Base-by-base conservation (phyloP, 2,329 filamentous ascomycete species). In the Aspergillus hiratsukae region DNA sequence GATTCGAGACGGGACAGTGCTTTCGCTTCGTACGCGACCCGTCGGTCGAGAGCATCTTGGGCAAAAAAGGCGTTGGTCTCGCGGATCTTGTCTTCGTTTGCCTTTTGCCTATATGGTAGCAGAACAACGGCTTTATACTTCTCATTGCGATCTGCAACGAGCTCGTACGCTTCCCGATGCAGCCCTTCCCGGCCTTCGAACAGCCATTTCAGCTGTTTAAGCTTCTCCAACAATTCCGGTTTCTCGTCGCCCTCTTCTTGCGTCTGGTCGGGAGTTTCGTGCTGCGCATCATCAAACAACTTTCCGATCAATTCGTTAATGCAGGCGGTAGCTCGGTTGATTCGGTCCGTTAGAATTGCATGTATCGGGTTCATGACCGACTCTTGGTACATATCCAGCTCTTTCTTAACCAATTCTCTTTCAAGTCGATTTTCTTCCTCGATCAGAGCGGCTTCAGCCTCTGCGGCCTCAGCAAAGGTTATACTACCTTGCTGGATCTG, bases 221-320 rank as follows among this genome's bases (percentile, higher is more conserved):
- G 81, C 74, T 96, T 96, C 73, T 99, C 94, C 2, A 97, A 79
- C 0, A 97, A 81, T 73, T 99, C 94, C 0, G 94, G 94, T 69
- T 92, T 87, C 71, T 97, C 93, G 64, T 97, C 93, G 19, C 94
- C 93, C 75, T 97, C 93, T 72, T 96, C 91, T 71, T 97, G 92
- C 0, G 91, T 88, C 72, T 91, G 85, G 66, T 96, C 93, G 0
- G 91, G 88, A 60, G 86, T 84, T 3, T 82, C 78, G 48, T 81
- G 79, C 69, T 83, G 87, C 56, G 83, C 87, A 60, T 90, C 88
- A 52, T 85, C 86, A 58, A 88, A 89, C 0, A 97, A 80, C 46
- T 87, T 86, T 9, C 83, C 82, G 27, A 86, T 85, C 27, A 97
- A 77, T 57, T 89, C 84, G 55, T 89, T 83, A 62, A 97, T 93